A percentile compares a stretch with the other conserved stretches of the same genome.
Conservation (phyloP, 345 rosid genomes). For the Eucalyptus cloeziana region DNA sequence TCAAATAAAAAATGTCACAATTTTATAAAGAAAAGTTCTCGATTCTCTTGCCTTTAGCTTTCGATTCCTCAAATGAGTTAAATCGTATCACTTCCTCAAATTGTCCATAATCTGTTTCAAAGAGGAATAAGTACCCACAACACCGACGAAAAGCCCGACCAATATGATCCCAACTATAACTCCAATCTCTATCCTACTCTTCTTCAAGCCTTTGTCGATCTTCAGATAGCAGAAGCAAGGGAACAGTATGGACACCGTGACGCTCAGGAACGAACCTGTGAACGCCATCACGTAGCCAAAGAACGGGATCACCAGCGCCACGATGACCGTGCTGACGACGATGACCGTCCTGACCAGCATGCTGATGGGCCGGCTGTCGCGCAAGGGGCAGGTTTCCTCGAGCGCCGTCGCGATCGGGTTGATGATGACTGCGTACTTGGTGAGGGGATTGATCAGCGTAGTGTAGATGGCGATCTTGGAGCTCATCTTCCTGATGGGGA, state of each 20-base stretch:
- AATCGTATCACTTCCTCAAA: neutral
- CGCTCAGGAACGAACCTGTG: slow-evolving; percentile 43
- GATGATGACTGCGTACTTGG: slow-evolving; percentile 43
- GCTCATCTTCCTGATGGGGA: slow-evolving; percentile 29
- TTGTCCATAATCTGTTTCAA: slow-evolving; percentile 32
- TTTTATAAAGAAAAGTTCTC: neutral
- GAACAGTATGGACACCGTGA: slow-evolving; percentile 30
- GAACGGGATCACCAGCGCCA: slow-evolving; percentile 49
- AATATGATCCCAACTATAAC: slow-evolving; percentile 20
- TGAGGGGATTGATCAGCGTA: slow-evolving; percentile 45
- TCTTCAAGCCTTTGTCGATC: slow-evolving; percentile 16
- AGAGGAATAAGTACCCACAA: slow-evolving; percentile 37
- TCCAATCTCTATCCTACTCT: slow-evolving; percentile 19
- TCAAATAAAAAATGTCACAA: neutral
- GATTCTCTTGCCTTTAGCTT: neutral
- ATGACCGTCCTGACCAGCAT: slow-evolving; percentile 31
- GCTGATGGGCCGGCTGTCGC: slow-evolving; percentile 14
- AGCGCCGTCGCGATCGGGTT: slow-evolving; percentile 42
- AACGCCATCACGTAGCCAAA: slow-evolving; percentile 62
- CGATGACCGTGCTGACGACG: slow-evolving; percentile 35
- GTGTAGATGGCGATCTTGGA: slow-evolving; percentile 46
- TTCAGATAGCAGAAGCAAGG: slow-evolving; percentile 60
- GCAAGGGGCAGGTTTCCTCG: slow-evolving; percentile 20
- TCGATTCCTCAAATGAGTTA: neutral
- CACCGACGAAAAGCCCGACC: slow-evolving; percentile 17